A percentile compares a stretch with the other conserved stretches of the same genome.
phyloP scores from a whole-genome alignment of 345 rosid genomes.

The Syzygium aqueum region DNA sequence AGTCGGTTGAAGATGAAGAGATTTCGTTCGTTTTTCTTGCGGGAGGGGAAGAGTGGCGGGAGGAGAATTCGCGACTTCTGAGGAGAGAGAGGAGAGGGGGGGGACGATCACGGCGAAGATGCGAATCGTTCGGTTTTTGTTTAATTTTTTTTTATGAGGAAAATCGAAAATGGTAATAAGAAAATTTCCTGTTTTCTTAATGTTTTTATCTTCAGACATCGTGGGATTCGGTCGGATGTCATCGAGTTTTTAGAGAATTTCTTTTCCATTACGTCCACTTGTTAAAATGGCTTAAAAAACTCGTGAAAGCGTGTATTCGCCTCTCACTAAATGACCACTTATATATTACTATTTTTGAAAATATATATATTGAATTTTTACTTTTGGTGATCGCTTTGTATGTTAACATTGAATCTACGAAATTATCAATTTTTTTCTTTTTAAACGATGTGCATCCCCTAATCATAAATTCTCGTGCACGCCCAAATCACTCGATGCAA shows the following conservation, averaged over 20 bases:
- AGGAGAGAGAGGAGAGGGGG: background rate
- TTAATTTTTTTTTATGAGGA: background rate
- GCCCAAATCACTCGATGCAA: background rate
- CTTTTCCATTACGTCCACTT: background rate
- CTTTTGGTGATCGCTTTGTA: background rate
- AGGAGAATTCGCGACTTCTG: background rate
- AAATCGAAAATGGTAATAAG: background rate
- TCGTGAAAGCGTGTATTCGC: background rate
- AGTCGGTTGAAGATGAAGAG: no score
- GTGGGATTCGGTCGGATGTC: background rate
- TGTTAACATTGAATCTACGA: background rate
- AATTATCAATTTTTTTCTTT: background rate
- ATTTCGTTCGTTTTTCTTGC: background rate
- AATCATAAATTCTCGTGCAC: background rate
- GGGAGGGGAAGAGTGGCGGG: background rate
- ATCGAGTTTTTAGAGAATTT: background rate
- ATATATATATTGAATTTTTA: no score
- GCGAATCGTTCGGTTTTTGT: background rate
- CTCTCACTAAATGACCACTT: background rate
- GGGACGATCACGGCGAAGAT: background rate
- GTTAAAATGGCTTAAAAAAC: background rate
- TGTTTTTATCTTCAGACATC: background rate
- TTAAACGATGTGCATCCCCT: rapidly evolving
- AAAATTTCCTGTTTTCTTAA: background rate
- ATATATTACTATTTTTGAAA: background rate